phyloP scores from a whole-genome alignment of 2,329 filamentous ascomycete species.

The Ceratocystis alfenasii region DNA sequence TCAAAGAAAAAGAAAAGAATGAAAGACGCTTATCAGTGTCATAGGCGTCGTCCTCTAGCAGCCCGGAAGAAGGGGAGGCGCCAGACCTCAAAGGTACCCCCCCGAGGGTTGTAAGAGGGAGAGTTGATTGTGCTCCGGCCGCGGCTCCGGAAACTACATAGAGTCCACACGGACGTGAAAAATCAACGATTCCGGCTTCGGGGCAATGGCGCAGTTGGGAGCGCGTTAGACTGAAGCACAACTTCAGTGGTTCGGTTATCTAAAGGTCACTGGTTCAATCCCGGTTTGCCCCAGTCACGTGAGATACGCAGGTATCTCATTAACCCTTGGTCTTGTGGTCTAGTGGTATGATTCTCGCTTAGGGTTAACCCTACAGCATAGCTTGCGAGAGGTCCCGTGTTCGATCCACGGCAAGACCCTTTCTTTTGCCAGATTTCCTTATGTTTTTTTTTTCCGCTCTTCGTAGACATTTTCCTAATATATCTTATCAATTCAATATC shows the following conservation, averaged over 20 bases:
- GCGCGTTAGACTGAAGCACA: slow-evolving; percentile 22
- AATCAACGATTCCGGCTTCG: background rate
- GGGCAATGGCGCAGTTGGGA: slow-evolving; percentile 23
- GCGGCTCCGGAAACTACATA: background rate
- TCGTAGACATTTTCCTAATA: background rate
- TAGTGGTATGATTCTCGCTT: slow-evolving; percentile 63
- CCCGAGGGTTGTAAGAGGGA: no score
- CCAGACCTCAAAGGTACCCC: no score
- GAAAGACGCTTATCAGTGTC: no score
- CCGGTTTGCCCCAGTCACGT: slow-evolving; percentile 21
- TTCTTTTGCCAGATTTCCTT: background rate
- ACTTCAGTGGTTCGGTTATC: slow-evolving; percentile 22
- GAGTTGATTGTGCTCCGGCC: background rate
- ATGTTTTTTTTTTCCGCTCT: background rate
- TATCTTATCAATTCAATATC: background rate
- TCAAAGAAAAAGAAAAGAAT: no score
- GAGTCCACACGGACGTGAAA: background rate
- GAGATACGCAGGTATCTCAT: background rate
- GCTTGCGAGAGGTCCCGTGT: slow-evolving; percentile 25
- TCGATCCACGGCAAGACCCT: slow-evolving; percentile 25
- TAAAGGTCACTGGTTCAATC: slow-evolving; percentile 23
- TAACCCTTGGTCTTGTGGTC: slow-evolving; percentile 39
- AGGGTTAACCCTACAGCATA: slow-evolving; percentile 37
- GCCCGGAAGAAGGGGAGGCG: no score
- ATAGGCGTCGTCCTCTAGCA: no score